These are phyloP conservation scores for Microdochium paspali DNA, from an alignment of 2,329 filamentous ascomycete genomes.

Conservation along the genomic window DNA sequence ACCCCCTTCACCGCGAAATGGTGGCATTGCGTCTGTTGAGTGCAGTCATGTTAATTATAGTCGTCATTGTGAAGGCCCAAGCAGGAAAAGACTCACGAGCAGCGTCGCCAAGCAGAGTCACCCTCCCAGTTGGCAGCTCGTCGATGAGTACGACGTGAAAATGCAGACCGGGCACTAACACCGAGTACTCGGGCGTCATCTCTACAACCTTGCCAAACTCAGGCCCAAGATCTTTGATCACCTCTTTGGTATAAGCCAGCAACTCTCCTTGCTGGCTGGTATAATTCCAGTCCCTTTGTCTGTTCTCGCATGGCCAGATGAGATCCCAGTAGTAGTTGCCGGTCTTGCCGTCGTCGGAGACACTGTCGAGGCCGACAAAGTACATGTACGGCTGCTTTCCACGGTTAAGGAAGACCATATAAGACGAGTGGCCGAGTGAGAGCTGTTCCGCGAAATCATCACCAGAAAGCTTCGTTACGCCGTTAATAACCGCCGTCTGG, in stretches of 20 bases:
- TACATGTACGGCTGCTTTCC: background rate
- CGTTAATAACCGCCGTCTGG: background rate
- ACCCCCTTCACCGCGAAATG: background rate
- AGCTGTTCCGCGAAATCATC: background rate
- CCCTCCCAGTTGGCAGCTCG: background rate
- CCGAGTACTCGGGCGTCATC: background rate
- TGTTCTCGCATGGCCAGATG: slow-evolving; percentile 8
- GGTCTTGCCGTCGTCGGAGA: slow-evolving; percentile 7
- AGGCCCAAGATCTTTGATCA: background rate
- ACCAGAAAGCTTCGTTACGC: background rate
- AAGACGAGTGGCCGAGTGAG: background rate
- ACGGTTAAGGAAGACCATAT: background rate
- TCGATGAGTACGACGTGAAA: background rate
- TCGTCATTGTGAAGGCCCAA: background rate
- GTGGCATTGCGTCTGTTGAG: background rate
- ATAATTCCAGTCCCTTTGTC: slow-evolving; percentile 20
- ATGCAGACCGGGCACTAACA: background rate
- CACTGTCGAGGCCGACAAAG: slow-evolving; percentile 16
- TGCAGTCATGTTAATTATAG: background rate
- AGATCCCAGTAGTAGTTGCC: slow-evolving; percentile 20
- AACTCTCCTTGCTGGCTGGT: background rate
- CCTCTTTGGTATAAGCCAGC: background rate
- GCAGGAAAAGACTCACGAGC: background rate
- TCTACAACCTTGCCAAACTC: background rate
- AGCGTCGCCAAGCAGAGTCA: slow-evolving; percentile 1